Evolutionary conservation across 768 basidiomycete species (phyloP), one percentile per base, ranked within the genome.

Genomic region (Pisolithus sp.): DNA sequence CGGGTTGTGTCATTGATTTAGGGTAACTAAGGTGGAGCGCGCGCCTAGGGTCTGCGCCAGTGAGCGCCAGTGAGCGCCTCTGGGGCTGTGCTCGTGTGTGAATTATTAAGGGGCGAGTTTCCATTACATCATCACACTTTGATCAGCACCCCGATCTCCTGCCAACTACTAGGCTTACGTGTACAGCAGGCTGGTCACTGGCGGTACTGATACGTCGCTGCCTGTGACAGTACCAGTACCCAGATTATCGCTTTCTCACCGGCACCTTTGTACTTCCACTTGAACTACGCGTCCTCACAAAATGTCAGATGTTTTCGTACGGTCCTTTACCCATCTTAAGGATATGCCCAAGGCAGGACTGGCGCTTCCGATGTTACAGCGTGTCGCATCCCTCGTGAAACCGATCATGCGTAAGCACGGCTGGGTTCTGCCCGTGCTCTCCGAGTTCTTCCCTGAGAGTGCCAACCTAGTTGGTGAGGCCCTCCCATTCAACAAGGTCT

Each of bases 381-480:
- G 77, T 55, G 75, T 89, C 28, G 84, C 86, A 0, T 83, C 84
- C 2, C 75, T 90, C 46, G 91, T 95, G 46, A 94, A 93, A 66
- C 94, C 94, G 7, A 92, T 97, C 57, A 96, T 96, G 93, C 75
- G 83, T 52, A 89, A 85, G 57, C 85, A 85, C 58, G 70, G 70
- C 5, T 97, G 93, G 93, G 74, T 77, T 24, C 73, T 92, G 24
- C 86, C 88, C 24, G 75, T 81, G 1, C 79, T 91, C n/a, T 72
- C 82, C n/a, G 89, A 95, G 67, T 93, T 94, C 75, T 91, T 88
- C 59, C 92, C 92, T 5, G 79, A 82, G 9, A 79, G 79, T 48
- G 77, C 82, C 0, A 81, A 75, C 62, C 71, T 95, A 18, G 70
- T 92, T 28, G 91, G 92, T 87, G 56, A 57, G 84, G 62, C 37